phyloP scores from a whole-genome alignment of 345 rosid species.

The Pistacia atlantica region DNA sequence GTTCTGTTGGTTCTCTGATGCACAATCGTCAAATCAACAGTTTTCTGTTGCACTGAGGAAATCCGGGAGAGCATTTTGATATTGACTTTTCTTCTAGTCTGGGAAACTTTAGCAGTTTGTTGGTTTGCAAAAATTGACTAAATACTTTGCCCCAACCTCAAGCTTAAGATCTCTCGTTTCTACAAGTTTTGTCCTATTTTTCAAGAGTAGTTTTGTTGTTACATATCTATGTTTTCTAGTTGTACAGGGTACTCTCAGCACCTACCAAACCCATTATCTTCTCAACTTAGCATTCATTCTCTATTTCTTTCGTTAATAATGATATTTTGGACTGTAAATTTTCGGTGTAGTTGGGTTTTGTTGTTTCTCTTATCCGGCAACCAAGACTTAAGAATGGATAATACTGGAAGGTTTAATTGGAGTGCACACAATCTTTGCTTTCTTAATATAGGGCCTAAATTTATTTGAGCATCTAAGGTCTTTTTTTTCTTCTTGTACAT shows the following conservation, averaged over 20 bases:
- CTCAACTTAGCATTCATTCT: neutral
- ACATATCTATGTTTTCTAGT: neutral
- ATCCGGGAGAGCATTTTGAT: neutral
- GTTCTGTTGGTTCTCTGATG: neutral
- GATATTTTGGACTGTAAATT: neutral
- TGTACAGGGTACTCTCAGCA: neutral
- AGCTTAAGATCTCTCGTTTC: no score
- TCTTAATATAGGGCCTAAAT: neutral
- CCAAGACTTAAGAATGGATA: no score
- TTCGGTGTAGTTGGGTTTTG: no score
- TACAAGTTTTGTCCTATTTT: neutral
- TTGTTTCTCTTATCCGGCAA: no score
- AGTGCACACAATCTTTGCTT: neutral
- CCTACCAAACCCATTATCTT: neutral
- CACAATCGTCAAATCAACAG: slow-evolving; percentile 1
- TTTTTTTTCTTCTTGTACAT: neutral
- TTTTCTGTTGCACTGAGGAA: neutral
- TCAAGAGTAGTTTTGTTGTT: neutral
- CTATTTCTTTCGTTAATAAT: neutral
- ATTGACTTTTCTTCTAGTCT: neutral
- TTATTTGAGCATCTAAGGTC: neutral
- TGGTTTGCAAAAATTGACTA: neutral
- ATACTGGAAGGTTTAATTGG: neutral
- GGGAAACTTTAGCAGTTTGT: neutral
- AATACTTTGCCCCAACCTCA: no score